Evolutionary conservation across 352 stramenopile genomes (phyloP).

Genomic region (Pythium aphanidermatum): DNA sequence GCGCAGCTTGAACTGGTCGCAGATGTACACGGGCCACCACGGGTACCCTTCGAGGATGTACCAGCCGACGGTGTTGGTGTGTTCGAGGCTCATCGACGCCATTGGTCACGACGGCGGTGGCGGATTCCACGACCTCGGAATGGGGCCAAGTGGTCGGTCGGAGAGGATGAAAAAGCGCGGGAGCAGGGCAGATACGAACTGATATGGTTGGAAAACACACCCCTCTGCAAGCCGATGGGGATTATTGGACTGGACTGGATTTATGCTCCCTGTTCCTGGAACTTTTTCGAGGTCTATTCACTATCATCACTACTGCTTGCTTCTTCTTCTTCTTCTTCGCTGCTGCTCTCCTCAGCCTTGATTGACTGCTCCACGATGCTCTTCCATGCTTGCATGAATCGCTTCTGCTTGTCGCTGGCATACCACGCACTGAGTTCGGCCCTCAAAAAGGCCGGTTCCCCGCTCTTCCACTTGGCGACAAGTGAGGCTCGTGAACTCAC

Average conservation of each 20-base stretch:
- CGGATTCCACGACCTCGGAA: no score
- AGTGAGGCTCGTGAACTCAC: conserved; percentile 41
- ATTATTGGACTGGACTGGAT: no score
- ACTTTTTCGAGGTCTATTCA: no score
- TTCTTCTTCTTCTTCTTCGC: neutral
- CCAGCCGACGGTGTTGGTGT: conserved; percentile 71
- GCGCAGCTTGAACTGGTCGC: conserved; percentile 70
- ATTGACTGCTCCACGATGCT: conserved; percentile 19
- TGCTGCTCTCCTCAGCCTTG: neutral
- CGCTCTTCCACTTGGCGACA: conserved; percentile 31
- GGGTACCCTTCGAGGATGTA: conserved; percentile 82
- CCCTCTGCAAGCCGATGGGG: no score
- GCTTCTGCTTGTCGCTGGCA: conserved; percentile 39
- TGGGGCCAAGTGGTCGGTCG: no score
- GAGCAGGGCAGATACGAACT: no score
- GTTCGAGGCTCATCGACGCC: neutral
- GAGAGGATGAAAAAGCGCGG: no score
- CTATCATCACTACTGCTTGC: no score
- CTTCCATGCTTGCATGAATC: conserved; percentile 43
- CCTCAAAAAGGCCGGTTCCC: conserved; percentile 41
- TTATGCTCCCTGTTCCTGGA: no score
- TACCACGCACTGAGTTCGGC: conserved; percentile 54
- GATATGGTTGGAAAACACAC: no score
- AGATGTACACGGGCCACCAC: conserved; percentile 86
- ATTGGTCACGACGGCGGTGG: no score